Evolutionary conservation across 164 flowering plant genomes (phyloP).

Genomic region (Dillenia turbinata): DNA sequence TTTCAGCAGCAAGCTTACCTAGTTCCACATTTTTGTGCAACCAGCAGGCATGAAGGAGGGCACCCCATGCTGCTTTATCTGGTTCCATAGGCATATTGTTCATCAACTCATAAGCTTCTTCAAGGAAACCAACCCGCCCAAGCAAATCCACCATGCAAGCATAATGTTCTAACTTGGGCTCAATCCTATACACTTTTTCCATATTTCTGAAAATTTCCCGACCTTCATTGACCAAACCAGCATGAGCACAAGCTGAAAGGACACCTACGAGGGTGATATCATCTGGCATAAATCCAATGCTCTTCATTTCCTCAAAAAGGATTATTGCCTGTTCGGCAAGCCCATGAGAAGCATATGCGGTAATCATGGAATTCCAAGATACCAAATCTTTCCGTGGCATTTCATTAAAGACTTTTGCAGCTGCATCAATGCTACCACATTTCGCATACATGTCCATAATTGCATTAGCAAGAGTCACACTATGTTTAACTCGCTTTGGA

Average conservation of each 20-base stretch:
- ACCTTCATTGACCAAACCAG: constrained; percentile 39
- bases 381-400: constrained; percentile 40
- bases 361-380: constrained; percentile 56
- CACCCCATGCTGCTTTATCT: constrained; percentile 54
- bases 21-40: constrained; percentile 45
- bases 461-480: constrained; percentile 40
- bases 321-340: constrained; percentile 31
- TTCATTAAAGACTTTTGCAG: constrained; percentile 25
- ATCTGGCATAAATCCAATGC: constrained; percentile 27
- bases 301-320: constrained; percentile 35
- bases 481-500: constrained; percentile 21
- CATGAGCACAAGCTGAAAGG: constrained; percentile 52
- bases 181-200: constrained; percentile 22
- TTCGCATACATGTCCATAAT: constrained; percentile 58
- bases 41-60: constrained; percentile 49
- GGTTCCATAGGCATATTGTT: constrained; percentile 47
- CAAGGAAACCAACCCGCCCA: constrained; percentile 41
- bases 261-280: constrained; percentile 49
- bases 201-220: constrained; percentile 29
- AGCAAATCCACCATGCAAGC: constrained; percentile 50
- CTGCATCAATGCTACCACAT: constrained; percentile 43
- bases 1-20: constrained; percentile 36
- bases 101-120: constrained; percentile 41
- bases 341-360: constrained; percentile 46
- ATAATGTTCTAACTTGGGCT: constrained; percentile 49